Conservation (phyloP, 495 filamentous ascomycete species). For the Lineolata rhizophorae region DNA sequence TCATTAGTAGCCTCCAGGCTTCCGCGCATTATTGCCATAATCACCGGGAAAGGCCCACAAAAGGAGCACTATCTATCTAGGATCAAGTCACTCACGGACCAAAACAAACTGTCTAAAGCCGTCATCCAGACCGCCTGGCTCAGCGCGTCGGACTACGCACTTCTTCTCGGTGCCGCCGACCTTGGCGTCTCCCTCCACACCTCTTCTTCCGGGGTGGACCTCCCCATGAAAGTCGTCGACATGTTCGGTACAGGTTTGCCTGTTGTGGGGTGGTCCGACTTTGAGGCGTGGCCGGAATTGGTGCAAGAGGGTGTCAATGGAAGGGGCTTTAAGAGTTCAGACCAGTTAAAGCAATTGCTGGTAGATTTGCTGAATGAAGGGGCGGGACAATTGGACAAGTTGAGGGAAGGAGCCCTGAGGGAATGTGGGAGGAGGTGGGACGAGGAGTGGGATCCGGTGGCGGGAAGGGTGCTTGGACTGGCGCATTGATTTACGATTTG, state of each 20-base stretch:
- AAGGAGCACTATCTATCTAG: slow-evolving; percentile 48
- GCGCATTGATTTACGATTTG: too few species aligned
- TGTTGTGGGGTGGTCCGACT: slow-evolving; percentile 64
- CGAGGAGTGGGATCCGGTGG: slow-evolving; percentile 75
- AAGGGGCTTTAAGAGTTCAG: slow-evolving; percentile 46
- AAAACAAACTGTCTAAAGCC: slow-evolving; percentile 40
- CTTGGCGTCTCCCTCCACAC: slow-evolving; percentile 81
- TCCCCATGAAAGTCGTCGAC: slow-evolving; percentile 99
- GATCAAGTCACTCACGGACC: slow-evolving; percentile 33
- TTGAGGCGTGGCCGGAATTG: slow-evolving; percentile 70
- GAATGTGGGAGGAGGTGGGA: slow-evolving; percentile 85
- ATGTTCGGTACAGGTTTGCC: slow-evolving; percentile 92
- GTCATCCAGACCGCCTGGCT: slow-evolving; percentile 67
- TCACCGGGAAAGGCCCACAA: slow-evolving; percentile 83
- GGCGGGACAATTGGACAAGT: slow-evolving; percentile 27
- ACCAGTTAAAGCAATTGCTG: slow-evolving; percentile 34
- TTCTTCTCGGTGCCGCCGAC: slow-evolving; percentile 68
- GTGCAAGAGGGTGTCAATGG: slow-evolving; percentile 75
- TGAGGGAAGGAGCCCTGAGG: slow-evolving; percentile 51
- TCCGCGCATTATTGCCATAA: slow-evolving; percentile 57
- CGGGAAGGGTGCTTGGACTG: slow-evolving; percentile 47
- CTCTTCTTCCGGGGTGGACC: slow-evolving; percentile 79
- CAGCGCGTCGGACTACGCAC: slow-evolving; percentile 61
- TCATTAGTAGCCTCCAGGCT: slow-evolving; percentile 16
- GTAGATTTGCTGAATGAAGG: slow-evolving; percentile 35